phyloP scores from a whole-genome alignment of 345 rosid genomes.

The Corchorus capsularis region DNA sequence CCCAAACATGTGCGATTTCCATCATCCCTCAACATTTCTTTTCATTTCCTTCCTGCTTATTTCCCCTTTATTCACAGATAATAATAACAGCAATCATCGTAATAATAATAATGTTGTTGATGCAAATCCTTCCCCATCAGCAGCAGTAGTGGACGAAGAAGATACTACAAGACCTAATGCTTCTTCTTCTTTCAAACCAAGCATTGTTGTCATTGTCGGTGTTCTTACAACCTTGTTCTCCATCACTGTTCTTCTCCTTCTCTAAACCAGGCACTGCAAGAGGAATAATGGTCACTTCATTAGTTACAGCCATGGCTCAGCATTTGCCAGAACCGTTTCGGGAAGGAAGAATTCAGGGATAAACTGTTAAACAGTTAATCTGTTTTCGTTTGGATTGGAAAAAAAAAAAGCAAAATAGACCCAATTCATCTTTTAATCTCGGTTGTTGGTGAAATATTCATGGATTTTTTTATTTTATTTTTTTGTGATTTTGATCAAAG shows the following conservation, averaged over 20 bases:
- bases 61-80: background rate
- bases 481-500: no score
- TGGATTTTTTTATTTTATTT: no score
- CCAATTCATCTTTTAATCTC: no score
- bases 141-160: background rate
- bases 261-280: conserved; percentile 82
- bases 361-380: conserved; percentile 65
- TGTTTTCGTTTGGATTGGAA: conserved; percentile 78
- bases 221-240: conserved; percentile 72
- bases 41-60: background rate
- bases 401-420: no score
- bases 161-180: background rate
- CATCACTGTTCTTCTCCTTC: conserved; percentile 70
- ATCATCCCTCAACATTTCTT: background rate
- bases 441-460: no score
- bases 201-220: conserved; percentile 58
- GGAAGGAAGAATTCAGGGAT: conserved; percentile 75
- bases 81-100: no score
- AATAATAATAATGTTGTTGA: no score
- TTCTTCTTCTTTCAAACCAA: conserved; percentile 56
- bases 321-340: background rate
- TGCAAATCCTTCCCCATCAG: no score
- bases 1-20: background rate
- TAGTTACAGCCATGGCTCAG: background rate
- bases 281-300: conserved; percentile 30